These are phyloP conservation scores for Hypoxylon sp. DNA, from an alignment of 2,329 filamentous ascomycete genomes.

Conservation along the genomic window DNA sequence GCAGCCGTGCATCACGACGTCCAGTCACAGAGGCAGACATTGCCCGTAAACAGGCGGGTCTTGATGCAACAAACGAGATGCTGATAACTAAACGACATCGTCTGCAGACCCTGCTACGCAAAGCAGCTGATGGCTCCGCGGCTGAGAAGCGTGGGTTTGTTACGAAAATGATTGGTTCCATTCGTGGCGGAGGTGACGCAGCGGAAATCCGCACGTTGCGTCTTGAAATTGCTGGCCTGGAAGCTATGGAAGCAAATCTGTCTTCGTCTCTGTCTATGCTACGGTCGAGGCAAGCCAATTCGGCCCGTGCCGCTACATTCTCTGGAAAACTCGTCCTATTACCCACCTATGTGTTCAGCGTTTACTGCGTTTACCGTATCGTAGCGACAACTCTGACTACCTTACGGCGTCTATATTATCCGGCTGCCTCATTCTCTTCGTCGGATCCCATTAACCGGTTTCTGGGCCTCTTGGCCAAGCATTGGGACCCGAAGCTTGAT, in stretches of 20 bases:
- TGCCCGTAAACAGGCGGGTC: slow-evolving; percentile 79
- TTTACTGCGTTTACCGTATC: slow-evolving; percentile 89
- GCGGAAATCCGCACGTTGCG: slow-evolving; percentile 72
- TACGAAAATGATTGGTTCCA: slow-evolving; percentile 77
- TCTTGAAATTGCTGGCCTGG: slow-evolving; percentile 82
- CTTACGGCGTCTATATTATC: slow-evolving; percentile 68
- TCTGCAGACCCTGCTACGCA: slow-evolving; percentile 76
- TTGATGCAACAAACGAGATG: slow-evolving; percentile 85
- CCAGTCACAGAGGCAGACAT: slow-evolving; percentile 81
- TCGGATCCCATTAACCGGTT: slow-evolving; percentile 88
- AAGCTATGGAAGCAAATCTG: slow-evolving; percentile 81
- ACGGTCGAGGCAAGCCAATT: slow-evolving; percentile 71
- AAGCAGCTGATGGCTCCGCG: slow-evolving; percentile 57
- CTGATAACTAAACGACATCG: slow-evolving; percentile 79
- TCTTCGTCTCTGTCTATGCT: slow-evolving; percentile 74
- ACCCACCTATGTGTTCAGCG: slow-evolving; percentile 76
- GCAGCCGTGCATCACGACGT: slow-evolving; percentile 67
- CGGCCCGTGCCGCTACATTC: slow-evolving; percentile 74
- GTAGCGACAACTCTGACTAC: slow-evolving; percentile 77
- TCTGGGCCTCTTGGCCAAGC: slow-evolving; percentile 81
- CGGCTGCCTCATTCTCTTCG: slow-evolving; percentile 68
- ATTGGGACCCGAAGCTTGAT: slow-evolving; percentile 87
- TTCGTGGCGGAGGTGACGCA: slow-evolving; percentile 73
- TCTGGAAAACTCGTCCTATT: slow-evolving; percentile 73
- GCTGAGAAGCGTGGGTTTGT: slow-evolving; percentile 71